Evolutionary conservation across 129 eudicot species (phyloP).

Genomic region (Oenanthe sinensis): DNA sequence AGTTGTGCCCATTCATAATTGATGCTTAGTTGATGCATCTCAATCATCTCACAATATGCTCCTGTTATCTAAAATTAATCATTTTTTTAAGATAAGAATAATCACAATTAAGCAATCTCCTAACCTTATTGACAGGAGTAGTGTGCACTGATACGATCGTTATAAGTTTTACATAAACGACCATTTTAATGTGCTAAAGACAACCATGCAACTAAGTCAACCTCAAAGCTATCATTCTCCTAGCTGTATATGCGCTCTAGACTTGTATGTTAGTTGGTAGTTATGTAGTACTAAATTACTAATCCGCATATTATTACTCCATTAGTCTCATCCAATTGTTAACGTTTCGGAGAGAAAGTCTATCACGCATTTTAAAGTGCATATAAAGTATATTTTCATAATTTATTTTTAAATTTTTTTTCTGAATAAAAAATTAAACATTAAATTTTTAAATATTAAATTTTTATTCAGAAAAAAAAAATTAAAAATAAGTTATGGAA

Average conservation of each 20-base stretch:
- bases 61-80: neutral
- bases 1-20: neutral
- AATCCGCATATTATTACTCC: neutral
- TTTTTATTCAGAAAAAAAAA: too few species aligned
- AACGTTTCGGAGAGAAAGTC: too few species aligned
- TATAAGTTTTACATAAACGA: neutral
- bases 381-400: too few species aligned
- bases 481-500: too few species aligned
- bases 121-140: too few species aligned
- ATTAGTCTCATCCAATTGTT: too few species aligned
- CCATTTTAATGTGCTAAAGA: neutral
- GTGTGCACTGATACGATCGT: neutral
- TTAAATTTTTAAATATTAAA: too few species aligned
- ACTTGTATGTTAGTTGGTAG: neutral
- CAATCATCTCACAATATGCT: neutral
- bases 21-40: too few species aligned
- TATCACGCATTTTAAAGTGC: too few species aligned
- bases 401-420: too few species aligned
- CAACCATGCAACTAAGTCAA: neutral
- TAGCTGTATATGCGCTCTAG: conserved; percentile 7
- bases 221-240: conserved; percentile 7
- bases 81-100: neutral
- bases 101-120: neutral
- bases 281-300: neutral
- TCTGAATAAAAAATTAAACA: too few species aligned